phyloP scores from a whole-genome alignment of 2,329 filamentous ascomycete species.

The Fusarium chaquense region DNA sequence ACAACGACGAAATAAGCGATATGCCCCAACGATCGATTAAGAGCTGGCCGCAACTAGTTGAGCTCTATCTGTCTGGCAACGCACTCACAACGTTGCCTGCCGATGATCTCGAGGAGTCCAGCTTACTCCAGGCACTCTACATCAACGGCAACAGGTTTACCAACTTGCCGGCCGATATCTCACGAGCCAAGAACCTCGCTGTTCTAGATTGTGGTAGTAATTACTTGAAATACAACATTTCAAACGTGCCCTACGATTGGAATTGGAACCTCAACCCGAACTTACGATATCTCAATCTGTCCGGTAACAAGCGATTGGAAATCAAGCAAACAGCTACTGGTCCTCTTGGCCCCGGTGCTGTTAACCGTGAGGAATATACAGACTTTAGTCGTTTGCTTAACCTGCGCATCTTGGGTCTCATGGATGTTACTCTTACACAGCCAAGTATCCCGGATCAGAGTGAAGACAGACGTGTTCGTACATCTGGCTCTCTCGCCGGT shows the following conservation, averaged over 20 bases:
- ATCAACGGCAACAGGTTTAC: conserved; percentile 99
- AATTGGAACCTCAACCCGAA: conserved; percentile 99
- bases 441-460: conserved; percentile 95
- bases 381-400: conserved; percentile 90
- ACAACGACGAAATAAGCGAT: conserved; percentile 89
- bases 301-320: conserved; percentile 94
- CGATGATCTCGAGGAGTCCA: conserved; percentile 92
- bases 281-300: conserved; percentile 93
- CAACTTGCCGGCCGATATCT: conserved; percentile 93
- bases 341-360: conserved; percentile 64
- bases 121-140: conserved; percentile 87
- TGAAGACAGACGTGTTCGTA: conserved; percentile 93
- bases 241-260: conserved; percentile 99
- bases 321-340: conserved; percentile 73
- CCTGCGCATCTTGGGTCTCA: conserved; percentile 88
- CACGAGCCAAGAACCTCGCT: conserved; percentile 90
- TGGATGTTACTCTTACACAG: conserved; percentile 97
- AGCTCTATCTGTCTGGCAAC: conserved; percentile 95
- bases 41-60: conserved; percentile 88
- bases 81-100: conserved; percentile 91
- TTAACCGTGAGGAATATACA: conserved; percentile 76
- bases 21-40: conserved; percentile 89
- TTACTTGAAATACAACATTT: conserved; percentile 96
- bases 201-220: conserved; percentile 97
- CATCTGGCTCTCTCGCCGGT: conserved; percentile 93